These are phyloP conservation scores for Dianthus caryophyllus DNA, from an alignment of 148 eudicot genomes.

Conservation along the genomic window DNA sequence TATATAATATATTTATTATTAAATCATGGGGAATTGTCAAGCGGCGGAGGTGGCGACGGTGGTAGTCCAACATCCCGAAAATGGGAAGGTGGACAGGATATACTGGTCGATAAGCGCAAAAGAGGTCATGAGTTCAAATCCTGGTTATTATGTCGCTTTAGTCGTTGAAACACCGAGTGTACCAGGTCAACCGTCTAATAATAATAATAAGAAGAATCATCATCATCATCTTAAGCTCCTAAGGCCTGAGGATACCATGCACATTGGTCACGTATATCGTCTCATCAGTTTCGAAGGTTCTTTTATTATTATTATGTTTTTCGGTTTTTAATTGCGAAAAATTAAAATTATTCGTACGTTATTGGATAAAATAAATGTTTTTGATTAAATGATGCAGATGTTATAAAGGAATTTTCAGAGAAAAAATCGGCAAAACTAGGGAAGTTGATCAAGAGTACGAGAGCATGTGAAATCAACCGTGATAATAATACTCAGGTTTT, in stretches of 20 bases:
- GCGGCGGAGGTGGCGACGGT: slow-evolving; percentile 68
- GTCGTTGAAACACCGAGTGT: slow-evolving; percentile 24
- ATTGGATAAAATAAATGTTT: not conserved
- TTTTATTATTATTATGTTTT: not conserved
- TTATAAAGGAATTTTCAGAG: slow-evolving; percentile 53
- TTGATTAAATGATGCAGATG: slow-evolving; percentile 35
- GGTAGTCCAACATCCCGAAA: slow-evolving; percentile 53
- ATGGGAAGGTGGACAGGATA: slow-evolving; percentile 43
- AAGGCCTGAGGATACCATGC: slow-evolving; percentile 52
- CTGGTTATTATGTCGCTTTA: slow-evolving; percentile 66
- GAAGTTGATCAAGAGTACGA: slow-evolving; percentile 41
- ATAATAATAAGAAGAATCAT: too few relatives aligned
- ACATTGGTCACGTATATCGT: slow-evolving; percentile 61
- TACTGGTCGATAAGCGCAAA: slow-evolving; percentile 47
- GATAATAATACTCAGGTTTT: slow-evolving; percentile 8
- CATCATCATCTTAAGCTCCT: slow-evolving; percentile 74
- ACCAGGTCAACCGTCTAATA: slow-evolving; percentile 26
- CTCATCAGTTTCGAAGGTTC: slow-evolving; percentile 71
- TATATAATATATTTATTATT: too few relatives aligned
- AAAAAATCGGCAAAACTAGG: slow-evolving; percentile 60
- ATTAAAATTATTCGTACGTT: too few relatives aligned
- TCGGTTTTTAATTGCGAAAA: not conserved
- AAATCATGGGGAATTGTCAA: slow-evolving; percentile 81
- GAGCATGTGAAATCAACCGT: slow-evolving; percentile 19
- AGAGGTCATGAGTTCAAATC: slow-evolving; percentile 61